These are phyloP conservation scores for Boechera retrofracta DNA, from an alignment of 345 rosid genomes.

Conservation along the genomic window DNA sequence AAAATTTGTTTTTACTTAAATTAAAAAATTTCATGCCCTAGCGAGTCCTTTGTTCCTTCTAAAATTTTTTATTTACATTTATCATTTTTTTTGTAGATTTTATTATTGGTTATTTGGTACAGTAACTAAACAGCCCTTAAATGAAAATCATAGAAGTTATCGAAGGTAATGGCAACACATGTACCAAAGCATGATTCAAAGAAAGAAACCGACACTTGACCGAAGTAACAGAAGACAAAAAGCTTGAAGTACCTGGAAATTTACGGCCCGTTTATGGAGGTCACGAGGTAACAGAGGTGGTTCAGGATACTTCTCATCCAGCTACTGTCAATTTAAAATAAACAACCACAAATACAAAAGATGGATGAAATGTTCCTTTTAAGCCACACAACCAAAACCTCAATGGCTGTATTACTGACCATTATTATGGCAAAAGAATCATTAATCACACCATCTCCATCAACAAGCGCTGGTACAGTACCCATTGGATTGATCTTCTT, in stretches of 20 bases:
- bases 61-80: no score
- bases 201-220: background rate
- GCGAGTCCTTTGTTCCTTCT: no score
- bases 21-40: no score
- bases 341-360: background rate
- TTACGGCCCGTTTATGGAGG: conserved; percentile 63
- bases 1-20: no score
- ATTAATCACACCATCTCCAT: conserved; percentile 67
- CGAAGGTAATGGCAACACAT: background rate
- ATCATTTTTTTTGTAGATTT: no score
- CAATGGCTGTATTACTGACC: conserved; percentile 9
- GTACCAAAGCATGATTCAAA: background rate
- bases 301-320: conserved; percentile 86
- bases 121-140: no score
- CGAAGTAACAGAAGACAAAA: background rate
- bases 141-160: no score
- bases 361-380: background rate
- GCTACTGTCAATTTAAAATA: conserved; percentile 50
- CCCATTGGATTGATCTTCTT: conserved; percentile 78
- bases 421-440: conserved; percentile 81
- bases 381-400: background rate
- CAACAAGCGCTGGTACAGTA: conserved; percentile 72
- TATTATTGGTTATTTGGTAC: no score
- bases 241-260: conserved; percentile 60
- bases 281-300: conserved; percentile 68